Evolutionary conservation across 1,139 yeast species (phyloP), one percentile per base, ranked within the genome.

Genomic region (Geotrichum aggregatum): DNA sequence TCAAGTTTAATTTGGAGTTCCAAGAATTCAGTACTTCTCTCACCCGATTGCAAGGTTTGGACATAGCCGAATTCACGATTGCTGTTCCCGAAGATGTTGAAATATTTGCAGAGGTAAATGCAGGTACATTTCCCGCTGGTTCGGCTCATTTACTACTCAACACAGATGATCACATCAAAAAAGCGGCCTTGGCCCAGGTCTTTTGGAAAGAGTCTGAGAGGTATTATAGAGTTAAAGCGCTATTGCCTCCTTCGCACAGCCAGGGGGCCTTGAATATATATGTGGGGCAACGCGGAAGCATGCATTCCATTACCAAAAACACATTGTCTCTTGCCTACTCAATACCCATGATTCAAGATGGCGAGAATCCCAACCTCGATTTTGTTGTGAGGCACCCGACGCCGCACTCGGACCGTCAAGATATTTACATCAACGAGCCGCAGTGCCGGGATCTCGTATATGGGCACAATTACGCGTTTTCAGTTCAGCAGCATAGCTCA

Each of bases 341-440:
- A 2, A 74, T 92, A 43, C 96, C 96, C 14, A 73, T 91, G 54
- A 77, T 80, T 47, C 98, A 91, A 64, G 71, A 73, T 38, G 96
- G 97, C 1, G 72, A 73, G 35, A 76, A 77, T 60, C 52, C 55
- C 10, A 14, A 42, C 10, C 42, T 49, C 35, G 46, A 52, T 35
- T 54, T 54, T 52, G 52, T 47, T 4, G 44, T 50, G 18, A 47
- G 57, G 6, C 53, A 54, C 26, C 57, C 57, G 5, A 54, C 57
- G 2, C 57, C 55, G 2, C 54, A 53, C 33, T 47, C 52, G 6
- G 49, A 48, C 28, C 42, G 76, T 48, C 81, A 83, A 58, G 98
- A 91, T 22, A 70, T 89, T 48, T 92, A 91, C 66, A 79, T 92
- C 53, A 77, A 79, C 55, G 87, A 84, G 60, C 98, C 98, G 1